A percentile compares a stretch with the other conserved stretches of the same genome.
These are phyloP conservation scores for Trichoderma asperelloides DNA, from an alignment of 495 filamentous ascomycete species.

Conservation along the genomic window DNA sequence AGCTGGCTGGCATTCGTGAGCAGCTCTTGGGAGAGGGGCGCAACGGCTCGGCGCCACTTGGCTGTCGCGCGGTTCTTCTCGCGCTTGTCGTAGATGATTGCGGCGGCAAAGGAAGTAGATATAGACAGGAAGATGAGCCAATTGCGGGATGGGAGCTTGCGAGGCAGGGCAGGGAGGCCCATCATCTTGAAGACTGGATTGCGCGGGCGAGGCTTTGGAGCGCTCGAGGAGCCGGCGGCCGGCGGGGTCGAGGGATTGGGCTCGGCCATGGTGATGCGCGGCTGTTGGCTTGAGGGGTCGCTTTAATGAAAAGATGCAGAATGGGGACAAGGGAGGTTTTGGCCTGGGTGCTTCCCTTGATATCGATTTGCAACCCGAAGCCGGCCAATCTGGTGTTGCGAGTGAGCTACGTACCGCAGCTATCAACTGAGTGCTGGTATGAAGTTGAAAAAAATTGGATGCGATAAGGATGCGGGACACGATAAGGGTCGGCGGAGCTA, in stretches of 20 bases:
- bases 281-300: too few relatives aligned
- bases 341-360: too few relatives aligned
- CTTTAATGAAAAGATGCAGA: not conserved
- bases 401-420: not conserved
- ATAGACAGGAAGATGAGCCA: slow-evolving; percentile 92
- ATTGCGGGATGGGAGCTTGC: slow-evolving; percentile 88
- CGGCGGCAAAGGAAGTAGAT: slow-evolving; percentile 63
- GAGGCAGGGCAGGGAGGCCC: slow-evolving; percentile 70
- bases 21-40: slow-evolving; percentile 74
- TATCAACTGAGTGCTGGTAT: not conserved
- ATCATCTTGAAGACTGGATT: slow-evolving; percentile 70
- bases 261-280: slow-evolving; percentile 6
- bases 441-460: slow-evolving; percentile 6
- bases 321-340: not conserved
- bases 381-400: not conserved
- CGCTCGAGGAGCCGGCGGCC: not conserved
- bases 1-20: slow-evolving; percentile 55
- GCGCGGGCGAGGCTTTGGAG: slow-evolving; percentile 39
- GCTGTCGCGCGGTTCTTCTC: slow-evolving; percentile 74
- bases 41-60: slow-evolving; percentile 80
- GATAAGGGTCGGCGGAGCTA: not conserved
- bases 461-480: slow-evolving; percentile 7
- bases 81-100: slow-evolving; percentile 79
- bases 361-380: not conserved
- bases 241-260: not conserved